Base-by-base conservation (phyloP, 768 basidiomycete genomes). In the Suillus paluster region DNA sequence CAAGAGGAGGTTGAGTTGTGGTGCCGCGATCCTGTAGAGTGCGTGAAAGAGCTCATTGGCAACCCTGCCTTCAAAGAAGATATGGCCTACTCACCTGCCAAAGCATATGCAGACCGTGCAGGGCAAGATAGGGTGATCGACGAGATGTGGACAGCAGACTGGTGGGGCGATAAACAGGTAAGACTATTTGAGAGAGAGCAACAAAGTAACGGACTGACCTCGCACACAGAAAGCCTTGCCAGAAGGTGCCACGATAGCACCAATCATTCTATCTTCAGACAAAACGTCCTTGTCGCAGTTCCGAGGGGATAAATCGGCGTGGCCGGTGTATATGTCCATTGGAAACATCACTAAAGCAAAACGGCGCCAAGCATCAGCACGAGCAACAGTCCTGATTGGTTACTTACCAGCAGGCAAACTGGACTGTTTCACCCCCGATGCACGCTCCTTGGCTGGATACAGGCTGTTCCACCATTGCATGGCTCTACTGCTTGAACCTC, bases 231-330 rank as follows among this genome's bases (percentile, higher is more conserved):
- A 42, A 3, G 27, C 36, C 27, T 21, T 63, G 14, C 67, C 69
- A 1, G 39, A 34, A 14, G 63, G 68, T 10, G 64, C 64, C 1
- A 64, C 58, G 1, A 36, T 71, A 15, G 42, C 61, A 9, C 67
- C 69, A 5, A 41, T 67, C 5, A 69, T 70, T 41, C 34, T 63
- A 23, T 42, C 81, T 0, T 74, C 80, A 0, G 81, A 85, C 68
- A 84, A 83, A 58, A 83, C 80, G 0, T 73, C 75, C 53, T 67
- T 83, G 0, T 79, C 79, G 0, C 61, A 68, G 4, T 80, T 83
- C 58, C 63, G 72, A 11, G 65, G 75, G 1, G 77, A 80, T 41
- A 70, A 67, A 41, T 34, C 56, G 10, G 72, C 68, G n/a, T 70
- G 64, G 54, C 70, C 72, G 5, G 69, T 74, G n/a, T 74, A 74